phyloP scores from a whole-genome alignment of 2,329 filamentous ascomycete species.

The Aspergillus sp. region DNA sequence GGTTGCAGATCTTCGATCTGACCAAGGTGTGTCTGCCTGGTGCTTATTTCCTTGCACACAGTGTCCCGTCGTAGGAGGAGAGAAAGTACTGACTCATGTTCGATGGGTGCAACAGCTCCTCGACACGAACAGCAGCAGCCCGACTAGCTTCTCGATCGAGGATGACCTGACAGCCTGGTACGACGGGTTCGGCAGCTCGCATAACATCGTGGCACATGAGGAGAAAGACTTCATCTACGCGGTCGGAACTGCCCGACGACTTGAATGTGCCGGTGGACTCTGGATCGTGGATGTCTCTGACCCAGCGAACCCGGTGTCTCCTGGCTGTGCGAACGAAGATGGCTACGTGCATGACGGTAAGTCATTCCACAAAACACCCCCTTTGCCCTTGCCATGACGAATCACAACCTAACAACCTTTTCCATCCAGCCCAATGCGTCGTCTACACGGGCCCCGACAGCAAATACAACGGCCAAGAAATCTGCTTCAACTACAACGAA shows the following conservation, averaged over 20 bases:
- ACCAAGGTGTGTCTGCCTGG: slow-evolving; percentile 11
- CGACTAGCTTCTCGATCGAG: slow-evolving; percentile 9
- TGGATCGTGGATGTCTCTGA: slow-evolving; percentile 22
- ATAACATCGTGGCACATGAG: slow-evolving; percentile 19
- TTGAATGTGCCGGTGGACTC: slow-evolving; percentile 16
- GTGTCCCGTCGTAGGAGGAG: background rate
- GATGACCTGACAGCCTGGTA: slow-evolving; percentile 19
- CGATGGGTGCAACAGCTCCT: background rate
- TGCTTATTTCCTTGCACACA: background rate
- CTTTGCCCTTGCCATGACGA: background rate
- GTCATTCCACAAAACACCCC: background rate
- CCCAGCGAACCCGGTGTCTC: slow-evolving; percentile 15
- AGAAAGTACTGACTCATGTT: background rate
- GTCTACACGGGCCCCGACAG: slow-evolving; percentile 17
- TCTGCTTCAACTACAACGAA: slow-evolving; percentile 24
- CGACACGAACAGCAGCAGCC: background rate
- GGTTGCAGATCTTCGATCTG: slow-evolving; percentile 20
- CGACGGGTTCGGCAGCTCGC: slow-evolving; percentile 18
- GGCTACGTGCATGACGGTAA: slow-evolving; percentile 21
- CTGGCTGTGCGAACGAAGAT: slow-evolving; percentile 18
- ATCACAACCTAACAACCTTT: background rate
- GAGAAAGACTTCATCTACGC: slow-evolving; percentile 20
- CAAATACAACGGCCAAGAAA: slow-evolving; percentile 14
- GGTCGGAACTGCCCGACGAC: slow-evolving; percentile 14
- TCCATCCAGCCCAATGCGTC: slow-evolving; percentile 16